A percentile compares a stretch with the other conserved stretches of the same genome.
Evolutionary conservation across 163 green algal genomes (phyloP).

Genomic region (Trebouxiophyceae sp.): DNA sequence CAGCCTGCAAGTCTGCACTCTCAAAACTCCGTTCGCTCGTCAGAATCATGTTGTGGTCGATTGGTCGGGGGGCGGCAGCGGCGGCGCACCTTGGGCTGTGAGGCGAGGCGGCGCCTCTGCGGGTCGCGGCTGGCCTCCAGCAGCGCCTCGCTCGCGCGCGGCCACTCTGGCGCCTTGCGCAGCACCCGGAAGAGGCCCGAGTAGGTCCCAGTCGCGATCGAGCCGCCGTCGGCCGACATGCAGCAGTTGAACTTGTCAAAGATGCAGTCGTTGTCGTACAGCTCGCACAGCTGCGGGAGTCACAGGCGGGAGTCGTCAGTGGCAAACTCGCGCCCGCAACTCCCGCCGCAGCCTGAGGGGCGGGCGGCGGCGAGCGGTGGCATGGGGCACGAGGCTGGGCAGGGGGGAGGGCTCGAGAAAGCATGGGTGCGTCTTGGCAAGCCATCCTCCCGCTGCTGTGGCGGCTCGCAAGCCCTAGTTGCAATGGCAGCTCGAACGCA

Average conservation of each 20-base stretch:
- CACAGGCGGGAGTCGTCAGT: neutral
- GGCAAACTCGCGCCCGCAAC: neutral
- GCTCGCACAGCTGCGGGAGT: slow-evolving; percentile 87
- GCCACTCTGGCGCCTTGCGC: neutral
- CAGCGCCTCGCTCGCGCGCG: slow-evolving; percentile 31
- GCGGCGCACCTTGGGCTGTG: slow-evolving; percentile 31
- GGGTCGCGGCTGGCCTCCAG: slow-evolving; percentile 82
- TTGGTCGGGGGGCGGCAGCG: neutral
- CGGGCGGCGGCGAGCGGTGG: no score
- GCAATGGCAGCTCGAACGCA: no score
- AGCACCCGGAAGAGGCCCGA: slow-evolving; percentile 81
- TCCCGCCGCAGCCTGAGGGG: no score
- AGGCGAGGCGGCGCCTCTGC: slow-evolving; percentile 28
- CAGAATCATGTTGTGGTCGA: neutral
- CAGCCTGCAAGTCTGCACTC: neutral
- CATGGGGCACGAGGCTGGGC: no score
- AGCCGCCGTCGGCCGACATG: slow-evolving; percentile 66
- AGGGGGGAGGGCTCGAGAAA: no score
- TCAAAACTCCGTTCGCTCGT: no score
- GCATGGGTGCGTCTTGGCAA: no score
- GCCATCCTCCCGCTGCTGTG: no score
- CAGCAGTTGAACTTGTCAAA: slow-evolving; percentile 99
- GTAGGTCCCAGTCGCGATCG: slow-evolving; percentile 90
- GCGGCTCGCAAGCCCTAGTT: no score
- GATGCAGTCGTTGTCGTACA: slow-evolving; percentile 99